phyloP scores from a whole-genome alignment of 139 green algal species.

The Dunaliella primolecta region DNA sequence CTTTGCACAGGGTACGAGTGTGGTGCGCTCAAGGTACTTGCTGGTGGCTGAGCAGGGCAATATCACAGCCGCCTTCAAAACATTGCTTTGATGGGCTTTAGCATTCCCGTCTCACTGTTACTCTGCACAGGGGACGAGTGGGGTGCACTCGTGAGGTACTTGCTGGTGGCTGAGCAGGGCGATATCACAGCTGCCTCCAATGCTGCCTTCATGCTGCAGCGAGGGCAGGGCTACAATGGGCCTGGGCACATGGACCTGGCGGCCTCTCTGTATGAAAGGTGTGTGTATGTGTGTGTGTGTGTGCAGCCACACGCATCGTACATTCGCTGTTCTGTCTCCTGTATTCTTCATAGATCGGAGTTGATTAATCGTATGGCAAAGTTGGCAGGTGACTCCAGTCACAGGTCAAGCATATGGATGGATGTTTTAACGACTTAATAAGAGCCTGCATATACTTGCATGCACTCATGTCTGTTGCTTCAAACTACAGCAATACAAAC shows the following conservation, averaged over 20 bases:
- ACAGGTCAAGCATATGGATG: too few relatives aligned
- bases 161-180: conserved; percentile 53
- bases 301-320: background rate
- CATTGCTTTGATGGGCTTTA: too few relatives aligned
- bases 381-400: too few relatives aligned
- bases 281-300: background rate
- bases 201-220: conserved; percentile 48
- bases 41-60: too few relatives aligned
- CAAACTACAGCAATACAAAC: too few relatives aligned
- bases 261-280: background rate
- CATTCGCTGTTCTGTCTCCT: background rate
- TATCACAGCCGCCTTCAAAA: too few relatives aligned
- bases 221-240: conserved; percentile 4
- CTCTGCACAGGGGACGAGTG: conserved; percentile 25
- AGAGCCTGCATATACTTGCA: too few relatives aligned
- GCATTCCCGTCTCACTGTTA: too few relatives aligned
- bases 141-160: conserved; percentile 37
- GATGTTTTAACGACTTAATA: too few relatives aligned
- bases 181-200: conserved; percentile 34
- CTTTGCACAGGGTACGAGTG: too few relatives aligned
- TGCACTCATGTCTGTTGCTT: too few relatives aligned
- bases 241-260: conserved; percentile 12
- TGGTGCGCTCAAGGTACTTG: too few relatives aligned
- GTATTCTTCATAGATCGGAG: background rate
- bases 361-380: background rate